Base-by-base conservation (phyloP, 176 grass and related monocot genomes). In the Elymus sibiricus region DNA sequence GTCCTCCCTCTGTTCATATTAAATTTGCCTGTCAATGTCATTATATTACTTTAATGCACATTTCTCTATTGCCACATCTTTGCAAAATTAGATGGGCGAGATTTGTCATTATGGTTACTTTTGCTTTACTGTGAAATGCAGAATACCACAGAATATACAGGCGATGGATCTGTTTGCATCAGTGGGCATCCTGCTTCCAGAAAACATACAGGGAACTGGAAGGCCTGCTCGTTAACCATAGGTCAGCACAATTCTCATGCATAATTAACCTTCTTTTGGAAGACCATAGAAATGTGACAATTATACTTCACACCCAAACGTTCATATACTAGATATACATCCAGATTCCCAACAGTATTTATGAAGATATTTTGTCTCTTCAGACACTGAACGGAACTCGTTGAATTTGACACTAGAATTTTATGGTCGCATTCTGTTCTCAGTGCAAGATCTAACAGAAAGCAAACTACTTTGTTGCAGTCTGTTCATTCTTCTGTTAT, bases 151-250 rank as follows among this genome's bases (percentile, higher is more conserved):
- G 62, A 82, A 69, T 90, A 84, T 56, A 87, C 88, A 37, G 77
- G 91, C 40, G 91, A 93, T 87, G 85, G 88, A 85, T 93, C 91
- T 65, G 42, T 93, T 80, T 86, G 88, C 77, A 67, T 87, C 38
- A 11, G 79, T 13, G 91, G 91, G 51, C 31, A 79, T 76, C 77
- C 81, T 27, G 85, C 82, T 77, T 78, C 46, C 56, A 92, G 86
- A 61, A 76, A 90, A 15, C 35, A 68, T 28, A 87, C 88, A 74
- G 91, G 91, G 64, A 85, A 93, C 51, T 93, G 91, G 91, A 90
- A 62, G 79, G 88, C 76, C 39, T 87, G 55, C 81, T 87, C 64
- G 40, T 87, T 93, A 53, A 81, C 78, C 47, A 65, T 93, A 34
- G 64, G 91, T 90, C 27, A 72, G 56, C 27, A 64, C 32, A 83